Evolutionary conservation across 148 eudicot genomes (phyloP), one percentile per base, ranked within the genome.

Genomic region (Camellia sinensis): DNA sequence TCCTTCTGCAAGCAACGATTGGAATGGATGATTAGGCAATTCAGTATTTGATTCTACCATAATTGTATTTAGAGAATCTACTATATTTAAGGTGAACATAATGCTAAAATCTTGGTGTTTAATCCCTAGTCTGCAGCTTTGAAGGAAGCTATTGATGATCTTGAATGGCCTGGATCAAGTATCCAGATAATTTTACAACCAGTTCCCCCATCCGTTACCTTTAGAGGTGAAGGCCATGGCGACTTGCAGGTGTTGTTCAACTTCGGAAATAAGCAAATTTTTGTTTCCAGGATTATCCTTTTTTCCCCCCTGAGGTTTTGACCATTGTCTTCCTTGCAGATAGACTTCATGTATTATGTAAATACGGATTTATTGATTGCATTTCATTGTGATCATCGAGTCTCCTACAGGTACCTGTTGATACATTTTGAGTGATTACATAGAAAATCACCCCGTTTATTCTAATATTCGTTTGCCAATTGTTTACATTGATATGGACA

Each of bases 211-310:
- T 85, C 91, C 45, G 98, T 96, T 69, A 90, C 89, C 65, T 92
- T 96, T 82, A 90, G 86, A 82, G 94, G 99, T 56, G 99, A 96
- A 90, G 99, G 98, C 88, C 99, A 96, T 76, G 99, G 99, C n/a
- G 97, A 94, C 75, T 83, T 96, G 68, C 97, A 94, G 98, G 98
- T 91, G 40, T 21, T 60, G 52, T 50, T 76, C 67, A 57, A 44
- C 65, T 75, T 61, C 57, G 37, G n/a, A 71, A 54, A 69, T 12
- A 2, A 54, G 19, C 44, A 17, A 67, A 50, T 69, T 46, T 60
- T 52, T 69, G 8, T 68, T 70, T 6, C 21, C 54, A 56, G 4
- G 48, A 10, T 29, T 62, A 53, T 61, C 73, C 71, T 6, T 11
- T 37, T 65, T 52, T 67, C 56, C 67, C 67, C 46, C 40, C 41